A percentile compares a stretch with the other conserved stretches of the same genome.
Evolutionary conservation across 1,284 basidiomycete species (phyloP).

Genomic region (Omphalotus olearius): DNA sequence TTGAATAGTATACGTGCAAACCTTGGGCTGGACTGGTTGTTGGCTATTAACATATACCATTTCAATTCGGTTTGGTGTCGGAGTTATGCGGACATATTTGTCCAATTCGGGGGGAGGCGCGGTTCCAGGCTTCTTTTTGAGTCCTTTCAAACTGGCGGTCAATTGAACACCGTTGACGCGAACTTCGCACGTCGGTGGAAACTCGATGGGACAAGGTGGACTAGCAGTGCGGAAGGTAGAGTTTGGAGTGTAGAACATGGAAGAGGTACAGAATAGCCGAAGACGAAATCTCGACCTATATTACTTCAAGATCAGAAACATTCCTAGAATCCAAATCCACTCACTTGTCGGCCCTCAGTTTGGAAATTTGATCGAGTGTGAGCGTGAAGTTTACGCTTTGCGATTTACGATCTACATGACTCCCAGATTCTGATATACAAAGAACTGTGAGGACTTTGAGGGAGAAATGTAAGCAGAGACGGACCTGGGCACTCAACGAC

Average conservation of each 20-base stretch:
- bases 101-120: slow-evolving; percentile 87
- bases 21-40: slow-evolving; percentile 69
- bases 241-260: slow-evolving; percentile 65
- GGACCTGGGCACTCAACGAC: slow-evolving; percentile 74
- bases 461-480: slow-evolving; percentile 14
- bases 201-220: slow-evolving; percentile 77
- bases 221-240: slow-evolving; percentile 48
- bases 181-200: slow-evolving; percentile 88
- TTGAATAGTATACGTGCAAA: slow-evolving; percentile 24
- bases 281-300: slow-evolving; percentile 71
- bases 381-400: slow-evolving; percentile 60
- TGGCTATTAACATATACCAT: slow-evolving; percentile 92
- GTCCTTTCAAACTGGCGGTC: slow-evolving; percentile 79
- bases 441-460: slow-evolving; percentile 11
- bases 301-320: slow-evolving; percentile 8
- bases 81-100: slow-evolving; percentile 47
- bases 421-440: slow-evolving; percentile 61
- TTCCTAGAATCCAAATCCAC: slow-evolving; percentile 11
- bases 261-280: slow-evolving; percentile 90
- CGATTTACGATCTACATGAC: slow-evolving; percentile 68
- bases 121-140: slow-evolving; percentile 96
- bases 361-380: slow-evolving; percentile 56
- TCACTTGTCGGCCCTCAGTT: slow-evolving; percentile 54
- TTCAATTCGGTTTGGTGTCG: slow-evolving; percentile 66
- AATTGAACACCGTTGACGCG: slow-evolving; percentile 74